phyloP scores from a whole-genome alignment of 305 asterid species.

The Solanum chacoense region DNA sequence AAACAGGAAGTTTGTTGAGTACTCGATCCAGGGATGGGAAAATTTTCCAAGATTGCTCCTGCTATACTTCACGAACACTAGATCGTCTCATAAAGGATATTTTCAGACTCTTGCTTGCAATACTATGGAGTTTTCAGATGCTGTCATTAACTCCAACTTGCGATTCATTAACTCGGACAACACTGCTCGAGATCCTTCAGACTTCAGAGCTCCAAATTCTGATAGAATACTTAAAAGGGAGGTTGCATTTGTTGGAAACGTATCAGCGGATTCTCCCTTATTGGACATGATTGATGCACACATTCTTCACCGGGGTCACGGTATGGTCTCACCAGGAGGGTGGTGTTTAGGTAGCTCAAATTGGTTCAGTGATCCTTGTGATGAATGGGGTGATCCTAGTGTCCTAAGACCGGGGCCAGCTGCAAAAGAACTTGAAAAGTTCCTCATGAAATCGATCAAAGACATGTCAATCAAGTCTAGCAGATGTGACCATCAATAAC shows the following conservation, averaged over 20 bases:
- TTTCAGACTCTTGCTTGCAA: constrained; percentile 34
- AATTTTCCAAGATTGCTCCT: constrained; percentile 30
- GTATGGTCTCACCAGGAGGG: constrained; percentile 25
- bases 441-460: constrained; percentile 12
- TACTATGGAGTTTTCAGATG: constrained; percentile 10
- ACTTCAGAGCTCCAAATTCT: neutral
- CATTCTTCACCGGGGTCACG: constrained; percentile 16
- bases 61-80: constrained; percentile 28
- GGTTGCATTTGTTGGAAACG: constrained; percentile 22
- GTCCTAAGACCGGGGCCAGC: constrained; percentile 23
- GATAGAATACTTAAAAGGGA: constrained; percentile 14
- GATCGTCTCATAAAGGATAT: constrained; percentile 22
- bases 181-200: neutral
- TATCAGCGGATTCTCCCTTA: constrained; percentile 11
- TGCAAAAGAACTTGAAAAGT: constrained; percentile 21
- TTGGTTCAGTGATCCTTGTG: constrained; percentile 21
- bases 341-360: constrained; percentile 33
- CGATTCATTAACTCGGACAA: constrained; percentile 3
- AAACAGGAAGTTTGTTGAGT: constrained; percentile 21
- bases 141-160: constrained; percentile 28
- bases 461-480: constrained; percentile 3
- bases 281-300: constrained; percentile 25
- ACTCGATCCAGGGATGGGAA: constrained; percentile 27
- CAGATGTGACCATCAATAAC: neutral
- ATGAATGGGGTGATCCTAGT: constrained; percentile 21